phyloP scores from a whole-genome alignment of 2,329 filamentous ascomycete genomes.

The Fusarium sarcochroum region DNA sequence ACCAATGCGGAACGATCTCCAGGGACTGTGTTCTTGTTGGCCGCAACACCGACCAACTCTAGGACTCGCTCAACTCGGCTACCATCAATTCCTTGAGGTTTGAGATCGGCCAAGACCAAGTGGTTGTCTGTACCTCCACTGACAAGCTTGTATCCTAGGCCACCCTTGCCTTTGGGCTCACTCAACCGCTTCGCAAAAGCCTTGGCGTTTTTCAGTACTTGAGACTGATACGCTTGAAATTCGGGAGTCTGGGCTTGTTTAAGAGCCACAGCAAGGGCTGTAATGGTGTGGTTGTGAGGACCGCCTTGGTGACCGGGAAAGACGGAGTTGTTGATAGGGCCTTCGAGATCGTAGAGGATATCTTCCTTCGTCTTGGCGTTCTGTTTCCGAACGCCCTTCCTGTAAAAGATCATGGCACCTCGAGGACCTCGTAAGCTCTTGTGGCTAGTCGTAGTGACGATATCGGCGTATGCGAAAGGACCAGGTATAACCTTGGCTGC shows the following conservation, averaged over 20 bases:
- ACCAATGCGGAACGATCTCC: slow-evolving; percentile 95
- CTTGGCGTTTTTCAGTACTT: slow-evolving; percentile 92
- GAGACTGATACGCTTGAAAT: slow-evolving; percentile 92
- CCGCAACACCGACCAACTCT: slow-evolving; percentile 94
- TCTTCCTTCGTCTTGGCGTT: slow-evolving; percentile 90
- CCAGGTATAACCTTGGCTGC: slow-evolving; percentile 92
- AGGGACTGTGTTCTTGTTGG: slow-evolving; percentile 99
- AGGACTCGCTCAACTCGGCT: slow-evolving; percentile 90
- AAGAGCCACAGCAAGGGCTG: slow-evolving; percentile 91
- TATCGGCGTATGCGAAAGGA: slow-evolving; percentile 90
- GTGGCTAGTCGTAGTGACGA: slow-evolving; percentile 98
- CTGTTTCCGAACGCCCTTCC: slow-evolving; percentile 87
- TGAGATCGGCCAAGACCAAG: slow-evolving; percentile 92
- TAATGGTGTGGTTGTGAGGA: slow-evolving; percentile 99
- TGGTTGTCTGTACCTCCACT: slow-evolving; percentile 98
- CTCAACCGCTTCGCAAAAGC: slow-evolving; percentile 80
- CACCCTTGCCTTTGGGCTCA: slow-evolving; percentile 78
- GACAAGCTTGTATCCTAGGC: slow-evolving; percentile 89
- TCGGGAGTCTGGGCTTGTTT: slow-evolving; percentile 92
- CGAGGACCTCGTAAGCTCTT: slow-evolving; percentile 96
- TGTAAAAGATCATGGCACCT: slow-evolving; percentile 98
- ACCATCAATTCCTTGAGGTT: slow-evolving; percentile 89
- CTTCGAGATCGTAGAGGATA: slow-evolving; percentile 90
- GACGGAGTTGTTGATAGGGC: slow-evolving; percentile 94
- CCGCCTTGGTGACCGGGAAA: slow-evolving; percentile 99